phyloP scores from a whole-genome alignment of 1,284 basidiomycete genomes.

The Trametes versicolor region DNA sequence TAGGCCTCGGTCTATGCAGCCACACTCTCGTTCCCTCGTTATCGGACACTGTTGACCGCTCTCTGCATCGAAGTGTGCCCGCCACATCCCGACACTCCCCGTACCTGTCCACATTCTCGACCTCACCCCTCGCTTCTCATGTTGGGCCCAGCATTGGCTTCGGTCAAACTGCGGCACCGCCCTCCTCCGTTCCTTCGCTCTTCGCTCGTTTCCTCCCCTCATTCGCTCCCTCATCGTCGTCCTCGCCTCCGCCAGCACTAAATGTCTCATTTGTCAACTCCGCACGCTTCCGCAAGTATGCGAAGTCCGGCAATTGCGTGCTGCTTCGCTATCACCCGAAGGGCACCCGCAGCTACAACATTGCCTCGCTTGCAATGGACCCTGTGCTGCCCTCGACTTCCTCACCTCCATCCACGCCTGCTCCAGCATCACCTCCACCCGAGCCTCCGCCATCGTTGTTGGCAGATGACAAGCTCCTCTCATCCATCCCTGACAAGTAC shows the following conservation, averaged over 20 bases:
- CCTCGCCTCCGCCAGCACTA: neutral
- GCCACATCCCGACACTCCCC: slow-evolving; percentile 7
- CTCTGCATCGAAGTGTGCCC: slow-evolving; percentile 9
- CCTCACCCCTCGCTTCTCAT: slow-evolving; percentile 10
- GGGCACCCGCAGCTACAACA: neutral
- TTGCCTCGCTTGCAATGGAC: slow-evolving; percentile 4
- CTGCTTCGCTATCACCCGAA: slow-evolving; percentile 10
- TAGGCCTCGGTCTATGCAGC: slow-evolving; percentile 30
- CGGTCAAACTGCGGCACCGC: slow-evolving; percentile 13
- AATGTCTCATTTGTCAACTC: slow-evolving; percentile 15
- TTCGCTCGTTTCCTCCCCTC: neutral
- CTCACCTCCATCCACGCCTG: neutral
- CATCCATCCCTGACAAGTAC: slow-evolving; percentile 4
- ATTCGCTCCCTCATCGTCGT: neutral
- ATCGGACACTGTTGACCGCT: slow-evolving; percentile 8
- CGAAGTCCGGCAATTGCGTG: slow-evolving; percentile 1
- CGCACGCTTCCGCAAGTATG: slow-evolving; percentile 18
- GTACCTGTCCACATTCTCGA: slow-evolving; percentile 7
- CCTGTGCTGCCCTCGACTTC: neutral
- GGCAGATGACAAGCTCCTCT: neutral
- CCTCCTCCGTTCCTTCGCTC: neutral
- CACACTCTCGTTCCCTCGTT: slow-evolving; percentile 1
- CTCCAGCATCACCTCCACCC: neutral
- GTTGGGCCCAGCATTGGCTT: slow-evolving; percentile 14
- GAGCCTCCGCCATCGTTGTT: neutral